These are phyloP conservation scores for Leptographium lundbergii DNA, from an alignment of 2,329 filamentous ascomycete species.

Conservation along the genomic window DNA sequence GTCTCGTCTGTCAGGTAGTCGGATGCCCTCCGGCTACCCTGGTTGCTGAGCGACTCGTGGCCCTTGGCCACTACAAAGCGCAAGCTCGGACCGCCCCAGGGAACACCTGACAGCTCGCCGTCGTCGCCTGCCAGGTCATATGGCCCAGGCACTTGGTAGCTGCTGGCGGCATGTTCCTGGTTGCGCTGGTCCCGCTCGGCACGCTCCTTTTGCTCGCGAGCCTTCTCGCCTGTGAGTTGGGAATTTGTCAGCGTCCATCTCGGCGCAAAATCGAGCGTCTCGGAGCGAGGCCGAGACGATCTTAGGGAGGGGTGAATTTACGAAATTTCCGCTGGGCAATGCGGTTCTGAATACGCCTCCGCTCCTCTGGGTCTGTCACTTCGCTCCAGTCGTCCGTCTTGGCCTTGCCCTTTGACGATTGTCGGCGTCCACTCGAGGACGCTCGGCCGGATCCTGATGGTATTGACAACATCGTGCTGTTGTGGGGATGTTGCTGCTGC, in stretches of 20 bases:
- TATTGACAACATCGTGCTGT: not conserved
- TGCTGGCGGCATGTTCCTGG: constrained; percentile 47
- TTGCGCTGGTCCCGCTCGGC: constrained; percentile 52
- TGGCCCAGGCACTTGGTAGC: constrained; percentile 49
- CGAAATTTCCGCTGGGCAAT: constrained; percentile 66
- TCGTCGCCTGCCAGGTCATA: constrained; percentile 40
- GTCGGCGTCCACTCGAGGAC: constrained; percentile 11
- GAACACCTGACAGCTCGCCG: constrained; percentile 47
- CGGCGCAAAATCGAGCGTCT: too few relatives aligned
- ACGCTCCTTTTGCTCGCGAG: constrained; percentile 53
- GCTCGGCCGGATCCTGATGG: constrained; percentile 12
- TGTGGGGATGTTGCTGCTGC: not conserved
- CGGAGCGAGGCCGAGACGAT: not conserved
- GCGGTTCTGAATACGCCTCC: constrained; percentile 63
- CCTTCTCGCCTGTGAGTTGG: constrained; percentile 48
- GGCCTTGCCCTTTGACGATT: constrained; percentile 26
- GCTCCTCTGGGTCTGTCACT: constrained; percentile 56
- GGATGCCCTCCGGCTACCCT: constrained; percentile 24
- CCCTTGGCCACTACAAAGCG: constrained; percentile 37
- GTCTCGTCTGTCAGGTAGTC: constrained; percentile 24
- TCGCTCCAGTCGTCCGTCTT: constrained; percentile 55
- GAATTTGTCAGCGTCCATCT: not conserved
- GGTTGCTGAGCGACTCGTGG: constrained; percentile 33
- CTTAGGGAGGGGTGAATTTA: constrained; percentile 29
- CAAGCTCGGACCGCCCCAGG: constrained; percentile 60